Percentiles rank a stretch among this genome's conserved stretches.
Conservation (phyloP, 768 basidiomycete species). For the Gloeophyllum trabeum region DNA sequence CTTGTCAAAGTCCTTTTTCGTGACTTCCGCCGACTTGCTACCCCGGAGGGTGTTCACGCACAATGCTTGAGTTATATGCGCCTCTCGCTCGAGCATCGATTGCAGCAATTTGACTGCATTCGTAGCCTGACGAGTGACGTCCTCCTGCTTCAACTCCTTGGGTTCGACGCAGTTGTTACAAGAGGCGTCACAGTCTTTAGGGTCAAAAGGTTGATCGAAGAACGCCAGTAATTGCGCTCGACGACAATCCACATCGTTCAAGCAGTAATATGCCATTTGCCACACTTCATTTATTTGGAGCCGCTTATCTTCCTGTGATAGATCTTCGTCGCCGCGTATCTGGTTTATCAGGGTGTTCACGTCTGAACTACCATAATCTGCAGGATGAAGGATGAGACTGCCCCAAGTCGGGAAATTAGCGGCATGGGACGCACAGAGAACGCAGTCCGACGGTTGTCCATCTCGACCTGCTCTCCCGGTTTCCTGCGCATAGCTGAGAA, state of each 20-base stretch:
- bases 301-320: conserved; percentile 41
- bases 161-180: conserved; percentile 79
- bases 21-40: conserved; percentile 33
- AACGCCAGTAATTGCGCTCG: conserved; percentile 81
- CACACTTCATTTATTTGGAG: conserved; percentile 47
- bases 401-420: not conserved
- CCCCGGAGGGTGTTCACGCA: conserved; percentile 61
- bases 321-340: conserved; percentile 39
- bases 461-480: conserved; percentile 96
- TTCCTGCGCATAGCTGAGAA: conserved; percentile 78
- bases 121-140: conserved; percentile 51
- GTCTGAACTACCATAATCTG: conserved; percentile 63
- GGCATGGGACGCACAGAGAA: conserved; percentile 57
- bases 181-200: conserved; percentile 45
- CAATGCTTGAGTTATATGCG: conserved; percentile 47
- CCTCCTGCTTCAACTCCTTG: conserved; percentile 30
- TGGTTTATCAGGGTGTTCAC: conserved; percentile 40
- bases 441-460: conserved; percentile 70
- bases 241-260: conserved; percentile 76
- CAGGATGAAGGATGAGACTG: not conserved
- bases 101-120: conserved; percentile 50
- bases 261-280: conserved; percentile 71
- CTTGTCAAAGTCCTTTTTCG: conserved; percentile 33
- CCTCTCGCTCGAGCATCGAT: conserved; percentile 26
- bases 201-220: conserved; percentile 76